phyloP scores from a whole-genome alignment of 2,329 filamentous ascomycete species.

The Neonectria ditissima region DNA sequence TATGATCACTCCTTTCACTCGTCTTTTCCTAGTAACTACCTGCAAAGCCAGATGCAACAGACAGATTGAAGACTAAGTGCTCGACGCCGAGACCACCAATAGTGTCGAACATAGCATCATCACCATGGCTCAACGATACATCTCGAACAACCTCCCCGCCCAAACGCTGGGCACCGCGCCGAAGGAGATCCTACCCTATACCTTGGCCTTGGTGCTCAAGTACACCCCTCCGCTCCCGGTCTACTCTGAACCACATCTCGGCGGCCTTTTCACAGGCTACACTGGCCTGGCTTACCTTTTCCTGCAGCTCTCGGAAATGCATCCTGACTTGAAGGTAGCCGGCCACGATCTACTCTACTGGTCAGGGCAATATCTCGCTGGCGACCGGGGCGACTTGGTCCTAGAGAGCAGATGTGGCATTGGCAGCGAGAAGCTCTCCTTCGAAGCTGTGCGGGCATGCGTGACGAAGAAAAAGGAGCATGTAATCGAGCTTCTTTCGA shows the following conservation, averaged over 20 bases:
- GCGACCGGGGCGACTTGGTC: slow-evolving; percentile 47
- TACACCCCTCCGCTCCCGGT: slow-evolving; percentile 51
- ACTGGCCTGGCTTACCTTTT: slow-evolving; percentile 69
- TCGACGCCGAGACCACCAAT: slow-evolving; percentile 10
- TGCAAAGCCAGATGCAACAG: slow-evolving; percentile 1
- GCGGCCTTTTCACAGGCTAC: slow-evolving; percentile 66
- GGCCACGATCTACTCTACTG: slow-evolving; percentile 58
- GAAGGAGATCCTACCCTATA: slow-evolving; percentile 46
- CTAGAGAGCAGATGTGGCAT: slow-evolving; percentile 62
- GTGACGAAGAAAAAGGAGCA: slow-evolving; percentile 53
- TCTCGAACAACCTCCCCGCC: slow-evolving; percentile 50
- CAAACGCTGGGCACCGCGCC: slow-evolving; percentile 46
- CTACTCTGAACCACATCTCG: slow-evolving; percentile 51
- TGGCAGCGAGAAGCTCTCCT: slow-evolving; percentile 61
- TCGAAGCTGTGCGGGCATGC: slow-evolving; percentile 59
- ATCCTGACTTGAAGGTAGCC: slow-evolving; percentile 58
- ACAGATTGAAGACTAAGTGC: slow-evolving; percentile 6
- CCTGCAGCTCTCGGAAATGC: slow-evolving; percentile 57
- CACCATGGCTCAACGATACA: slow-evolving; percentile 48
- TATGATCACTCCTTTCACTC: not conserved
- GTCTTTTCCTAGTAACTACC: not conserved
- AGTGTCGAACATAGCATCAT: slow-evolving; percentile 15
- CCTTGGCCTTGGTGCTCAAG: slow-evolving; percentile 53
- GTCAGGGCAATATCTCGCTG: slow-evolving; percentile 61
- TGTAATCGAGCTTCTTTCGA: slow-evolving; percentile 55